phyloP scores from a whole-genome alignment of 176 grass and related monocot species.

The Elymus sibiricus region DNA sequence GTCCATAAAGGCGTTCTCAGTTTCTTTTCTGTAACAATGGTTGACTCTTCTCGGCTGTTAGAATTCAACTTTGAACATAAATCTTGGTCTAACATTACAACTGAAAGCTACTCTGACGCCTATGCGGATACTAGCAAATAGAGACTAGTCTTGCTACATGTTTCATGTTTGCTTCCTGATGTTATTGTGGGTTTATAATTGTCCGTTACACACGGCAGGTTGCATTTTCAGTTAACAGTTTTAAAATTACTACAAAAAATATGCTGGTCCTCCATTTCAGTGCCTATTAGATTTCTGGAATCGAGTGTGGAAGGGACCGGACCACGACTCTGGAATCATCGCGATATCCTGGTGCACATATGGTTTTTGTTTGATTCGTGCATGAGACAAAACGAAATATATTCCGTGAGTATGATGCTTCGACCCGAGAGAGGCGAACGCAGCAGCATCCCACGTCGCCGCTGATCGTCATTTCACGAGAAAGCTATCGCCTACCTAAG shows the following conservation, averaged over 20 bases:
- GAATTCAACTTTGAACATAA: neutral
- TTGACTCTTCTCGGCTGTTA: neutral
- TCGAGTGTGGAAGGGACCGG: neutral
- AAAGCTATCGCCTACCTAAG: constrained; percentile 41
- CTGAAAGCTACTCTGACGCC: neutral
- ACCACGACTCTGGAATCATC: neutral
- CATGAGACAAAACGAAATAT: constrained; percentile 26
- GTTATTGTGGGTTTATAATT: neutral
- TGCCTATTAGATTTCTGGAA: neutral
- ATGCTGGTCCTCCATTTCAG: neutral
- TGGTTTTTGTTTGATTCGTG: neutral
- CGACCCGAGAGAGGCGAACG: neutral
- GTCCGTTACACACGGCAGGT: neutral
- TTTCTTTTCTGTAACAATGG: neutral
- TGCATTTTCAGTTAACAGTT: neutral
- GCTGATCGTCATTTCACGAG: neutral
- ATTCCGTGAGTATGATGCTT: neutral
- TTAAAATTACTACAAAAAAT: neutral
- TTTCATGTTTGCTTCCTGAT: neutral
- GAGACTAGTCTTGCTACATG: neutral
- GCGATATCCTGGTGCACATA: neutral
- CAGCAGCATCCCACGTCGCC: neutral
- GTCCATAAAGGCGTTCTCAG: neutral
- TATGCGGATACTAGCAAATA: neutral
- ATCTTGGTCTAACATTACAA: neutral